Evolutionary conservation across 75 land plant genomes (phyloP), one percentile per base, ranked within the genome.

Genomic region (Pseudotsuga menziesii): DNA sequence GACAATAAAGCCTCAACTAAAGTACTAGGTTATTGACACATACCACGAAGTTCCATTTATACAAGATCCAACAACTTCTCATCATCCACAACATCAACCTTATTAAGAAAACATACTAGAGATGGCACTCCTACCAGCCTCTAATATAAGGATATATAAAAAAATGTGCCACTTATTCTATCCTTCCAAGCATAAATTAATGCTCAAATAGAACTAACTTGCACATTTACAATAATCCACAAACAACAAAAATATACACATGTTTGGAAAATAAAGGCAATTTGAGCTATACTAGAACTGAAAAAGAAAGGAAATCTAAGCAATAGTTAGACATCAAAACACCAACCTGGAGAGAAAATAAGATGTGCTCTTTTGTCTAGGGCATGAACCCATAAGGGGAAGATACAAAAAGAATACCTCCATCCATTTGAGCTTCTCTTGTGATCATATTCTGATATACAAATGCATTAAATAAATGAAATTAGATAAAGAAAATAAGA

Each of bases 351-450:
- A 94, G 94, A 35, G 98, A 95, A 67, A 95, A 93, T 22, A 95
- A 87, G 75, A 95, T 95, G 58, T 95, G 98, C 76, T 95, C 98
- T 78, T 95, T 95, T 2, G 98, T 95, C 76, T 95, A 95, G 7
- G 98, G 98, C 98, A 92, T 95, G 15, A 95, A 91, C 11, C 98
- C 95, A 88, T 95, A 93, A 16, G 95, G 93, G 1, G 93, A 93
- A 78, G 98, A 95, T 5, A 84, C 32, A 29, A 29, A 0, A 29
- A 29, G 32, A 29, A 29, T 29, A 29, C 32, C 32, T 29, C 32
- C 32, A 29, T 1, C 32, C 32, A 29, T 29, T 29, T 29, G 32
- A 29, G 32, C 32, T 29, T 0, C 0, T 29, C 32, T 1, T 29
- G 32, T 29, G 32, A 29, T 29, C 32, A 29, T 29, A 29, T 29